A percentile compares a stretch with the other conserved stretches of the same genome.
phyloP scores from a whole-genome alignment of 1,284 basidiomycete genomes.

The Cryptococcus sp. region DNA sequence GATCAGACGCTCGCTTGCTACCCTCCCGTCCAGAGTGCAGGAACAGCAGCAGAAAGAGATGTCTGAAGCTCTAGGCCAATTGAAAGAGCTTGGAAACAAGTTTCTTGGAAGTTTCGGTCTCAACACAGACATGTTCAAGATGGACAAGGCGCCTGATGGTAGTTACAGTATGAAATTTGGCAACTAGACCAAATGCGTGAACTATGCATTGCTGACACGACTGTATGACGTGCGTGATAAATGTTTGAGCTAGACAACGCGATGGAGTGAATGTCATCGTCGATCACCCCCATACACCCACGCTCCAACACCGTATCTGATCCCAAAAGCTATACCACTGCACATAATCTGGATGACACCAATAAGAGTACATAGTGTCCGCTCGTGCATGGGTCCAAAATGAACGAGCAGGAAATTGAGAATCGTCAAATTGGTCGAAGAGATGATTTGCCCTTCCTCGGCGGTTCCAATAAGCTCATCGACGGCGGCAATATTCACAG shows the following conservation, averaged over 20 bases:
- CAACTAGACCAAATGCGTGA: conserved; percentile 19
- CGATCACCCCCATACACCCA: conserved; percentile 87
- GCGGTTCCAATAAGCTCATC: neutral
- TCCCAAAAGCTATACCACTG: conserved; percentile 73
- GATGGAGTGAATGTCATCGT: conserved; percentile 54
- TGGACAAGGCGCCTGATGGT: conserved; percentile 85
- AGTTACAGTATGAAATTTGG: conserved; percentile 91
- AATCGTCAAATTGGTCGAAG: conserved; percentile 82
- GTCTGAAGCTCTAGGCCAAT: conserved; percentile 85
- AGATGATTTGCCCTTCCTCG: conserved; percentile 56
- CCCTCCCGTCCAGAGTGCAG: conserved; percentile 64
- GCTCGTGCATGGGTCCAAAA: conserved; percentile 79
- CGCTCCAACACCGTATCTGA: conserved; percentile 83
- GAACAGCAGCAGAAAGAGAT: conserved; percentile 83
- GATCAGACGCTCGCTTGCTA: conserved; percentile 58
- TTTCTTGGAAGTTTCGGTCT: conserved; percentile 87
- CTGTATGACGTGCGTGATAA: conserved; percentile 3
- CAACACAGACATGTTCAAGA: conserved; percentile 92
- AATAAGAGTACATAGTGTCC: conserved; percentile 68
- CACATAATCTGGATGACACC: conserved; percentile 72
- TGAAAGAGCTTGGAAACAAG: conserved; percentile 89
- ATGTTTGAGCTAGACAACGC: neutral
- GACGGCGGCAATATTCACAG: neutral
- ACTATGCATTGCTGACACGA: neutral
- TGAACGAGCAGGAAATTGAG: conserved; percentile 77